These are phyloP conservation scores for Ceratocystis alfenasii DNA, from an alignment of 2,329 filamentous ascomycete genomes.

Conservation along the genomic window DNA sequence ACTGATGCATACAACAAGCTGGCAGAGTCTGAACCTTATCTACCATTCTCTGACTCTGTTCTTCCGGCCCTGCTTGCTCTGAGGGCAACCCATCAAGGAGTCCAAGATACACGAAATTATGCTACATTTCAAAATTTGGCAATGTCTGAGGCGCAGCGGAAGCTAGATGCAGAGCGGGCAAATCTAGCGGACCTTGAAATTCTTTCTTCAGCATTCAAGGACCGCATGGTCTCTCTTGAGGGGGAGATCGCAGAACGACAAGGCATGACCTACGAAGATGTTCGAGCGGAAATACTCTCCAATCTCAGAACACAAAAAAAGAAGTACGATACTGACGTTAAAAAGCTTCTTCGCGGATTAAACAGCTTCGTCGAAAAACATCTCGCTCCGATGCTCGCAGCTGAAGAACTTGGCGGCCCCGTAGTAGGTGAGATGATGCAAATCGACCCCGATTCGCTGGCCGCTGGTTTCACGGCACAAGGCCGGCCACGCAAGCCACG, in stretches of 20 bases:
- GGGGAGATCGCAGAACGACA: slow-evolving; percentile 45
- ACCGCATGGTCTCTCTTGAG: slow-evolving; percentile 48
- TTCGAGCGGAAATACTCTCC: slow-evolving; percentile 50
- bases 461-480: slow-evolving; percentile 47
- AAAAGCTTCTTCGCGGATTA: slow-evolving; percentile 49
- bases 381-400: slow-evolving; percentile 64
- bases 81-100: slow-evolving; percentile 52
- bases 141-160: slow-evolving; percentile 35
- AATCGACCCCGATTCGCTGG: slow-evolving; percentile 47
- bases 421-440: slow-evolving; percentile 65
- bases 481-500: slow-evolving; percentile 44
- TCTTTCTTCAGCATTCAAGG: slow-evolving; percentile 41
- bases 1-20: slow-evolving; percentile 55
- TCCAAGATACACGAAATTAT: slow-evolving; percentile 51
- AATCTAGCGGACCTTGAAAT: slow-evolving; percentile 44
- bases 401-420: slow-evolving; percentile 72
- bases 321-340: slow-evolving; percentile 49
- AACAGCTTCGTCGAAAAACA: slow-evolving; percentile 58
- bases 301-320: slow-evolving; percentile 48
- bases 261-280: slow-evolving; percentile 47
- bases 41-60: slow-evolving; percentile 55
- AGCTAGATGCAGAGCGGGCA: slow-evolving; percentile 40
- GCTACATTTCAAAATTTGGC: slow-evolving; percentile 37
- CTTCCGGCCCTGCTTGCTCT: slow-evolving; percentile 61
- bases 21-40: slow-evolving; percentile 47